Evolutionary conservation across 305 asterid genomes (phyloP), one percentile per base, ranked within the genome.

Genomic region (Fraxinus ornus): DNA sequence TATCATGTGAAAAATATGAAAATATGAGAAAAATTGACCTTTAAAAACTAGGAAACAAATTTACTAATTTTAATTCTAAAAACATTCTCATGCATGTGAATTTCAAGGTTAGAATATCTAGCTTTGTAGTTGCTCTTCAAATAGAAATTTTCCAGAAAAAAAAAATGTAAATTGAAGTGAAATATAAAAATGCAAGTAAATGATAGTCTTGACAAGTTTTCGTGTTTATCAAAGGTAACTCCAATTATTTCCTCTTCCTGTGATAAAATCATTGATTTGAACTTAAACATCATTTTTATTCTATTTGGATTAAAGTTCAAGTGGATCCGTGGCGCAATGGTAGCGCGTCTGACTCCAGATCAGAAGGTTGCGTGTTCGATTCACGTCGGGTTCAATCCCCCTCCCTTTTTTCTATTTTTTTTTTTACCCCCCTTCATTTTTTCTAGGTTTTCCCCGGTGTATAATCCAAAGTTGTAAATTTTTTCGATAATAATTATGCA

Each of bases 351-450:
- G 95, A 92, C 95, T 91, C 95, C 98, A 93, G 96, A 92, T 93
- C 97, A 93, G 96, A 94, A 93, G 97, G 95, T 93, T 94, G 95
- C 97, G 93, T 93, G 98, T 93, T 94, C 95, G 96, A 94, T 94
- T 94, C 96, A 93, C 96, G 97, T 94, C 96, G 89, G 97, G 97
- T 93, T 94, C 97, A 93, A 91, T 2, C 1, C 22, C 75, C 44
- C 44, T 7, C 0, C 47, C 13, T 1, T 2, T 39, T 39, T 39
- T 8, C 13, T 1, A 39, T 9, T 35, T 33, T 1, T 35, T 36
- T 39, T 7, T 7, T 9, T 35, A 3, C 0, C 9, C 47, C 15
- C 15, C 49, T 41, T 41, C 49, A 41, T 0, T 41, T 41, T 39
- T 41, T 41, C 8, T 39, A 8, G 12, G 47, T 39, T 39, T 39